Conservation (phyloP, 106 monocot genomes). For the Dendrobium chrysotoxum region DNA sequence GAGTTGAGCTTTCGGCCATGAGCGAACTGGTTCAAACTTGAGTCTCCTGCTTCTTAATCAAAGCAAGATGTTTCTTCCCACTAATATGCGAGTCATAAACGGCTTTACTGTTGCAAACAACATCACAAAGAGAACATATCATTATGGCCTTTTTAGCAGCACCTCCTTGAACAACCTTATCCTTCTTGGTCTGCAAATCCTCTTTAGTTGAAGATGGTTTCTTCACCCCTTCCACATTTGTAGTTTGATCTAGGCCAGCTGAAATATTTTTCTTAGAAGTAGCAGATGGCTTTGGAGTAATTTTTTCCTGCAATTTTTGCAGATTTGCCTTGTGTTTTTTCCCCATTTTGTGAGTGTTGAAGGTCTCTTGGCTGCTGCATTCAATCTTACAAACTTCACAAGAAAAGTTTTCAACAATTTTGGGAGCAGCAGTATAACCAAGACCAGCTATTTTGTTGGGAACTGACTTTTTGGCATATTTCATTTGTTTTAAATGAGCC, state of each 20-base stretch:
- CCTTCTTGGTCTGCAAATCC: slow-evolving; percentile 43
- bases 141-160: slow-evolving; percentile 27
- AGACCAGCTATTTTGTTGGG: too few relatives aligned
- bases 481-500: background rate
- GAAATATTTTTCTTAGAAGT: background rate
- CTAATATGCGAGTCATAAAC: slow-evolving; percentile 39
- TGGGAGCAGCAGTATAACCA: too few relatives aligned
- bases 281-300: slow-evolving; percentile 14
- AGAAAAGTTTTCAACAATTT: background rate
- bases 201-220: background rate
- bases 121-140: slow-evolving; percentile 44
- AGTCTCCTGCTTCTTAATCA: slow-evolving; percentile 22
- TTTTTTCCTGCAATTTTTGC: slow-evolving; percentile 13
- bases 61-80: slow-evolving; percentile 38
- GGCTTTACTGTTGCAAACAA: slow-evolving; percentile 59
- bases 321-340: slow-evolving; percentile 28
- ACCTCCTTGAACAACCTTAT: slow-evolving; percentile 41
- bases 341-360: slow-evolving; percentile 26
- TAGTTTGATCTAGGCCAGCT: background rate
- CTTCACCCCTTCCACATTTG: background rate
- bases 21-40: background rate
- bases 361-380: slow-evolving; percentile 23
- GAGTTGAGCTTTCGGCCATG: background rate
- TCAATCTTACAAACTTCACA: slow-evolving; percentile 35
- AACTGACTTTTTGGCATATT: background rate